phyloP scores from a whole-genome alignment of 805 yeast genomes.

The Yamadazyma sp. region DNA sequence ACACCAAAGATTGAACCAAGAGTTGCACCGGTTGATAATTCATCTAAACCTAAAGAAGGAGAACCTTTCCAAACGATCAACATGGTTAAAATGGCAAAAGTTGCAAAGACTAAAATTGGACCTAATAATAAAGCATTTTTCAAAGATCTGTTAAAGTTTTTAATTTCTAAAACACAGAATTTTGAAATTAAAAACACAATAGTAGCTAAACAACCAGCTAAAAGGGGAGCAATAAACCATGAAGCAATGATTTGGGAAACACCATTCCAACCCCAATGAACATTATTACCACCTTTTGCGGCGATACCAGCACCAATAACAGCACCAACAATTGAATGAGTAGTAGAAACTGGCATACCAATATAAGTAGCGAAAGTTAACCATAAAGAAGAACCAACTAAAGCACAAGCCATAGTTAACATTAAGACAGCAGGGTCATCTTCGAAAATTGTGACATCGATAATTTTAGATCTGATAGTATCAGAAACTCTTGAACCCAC shows the following conservation, averaged over 20 bases:
- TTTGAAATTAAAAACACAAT: constrained; percentile 58
- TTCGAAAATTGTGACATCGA: constrained; percentile 47
- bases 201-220: constrained; percentile 64
- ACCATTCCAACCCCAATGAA: constrained; percentile 76
- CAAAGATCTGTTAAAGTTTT: constrained; percentile 38
- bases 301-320: constrained; percentile 75
- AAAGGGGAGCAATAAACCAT: constrained; percentile 74
- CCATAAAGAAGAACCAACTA: constrained; percentile 73
- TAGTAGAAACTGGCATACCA: constrained; percentile 79
- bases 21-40: constrained; percentile 51
- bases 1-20: constrained; percentile 63
- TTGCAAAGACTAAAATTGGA: constrained; percentile 58
- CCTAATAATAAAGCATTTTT: constrained; percentile 55
- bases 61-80: constrained; percentile 81
- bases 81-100: constrained; percentile 67
- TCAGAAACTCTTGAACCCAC: constrained; percentile 75
- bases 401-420: constrained; percentile 73
- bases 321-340: constrained; percentile 77
- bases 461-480: constrained; percentile 64
- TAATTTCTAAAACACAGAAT: constrained; percentile 58
- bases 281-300: constrained; percentile 57
- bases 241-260: constrained; percentile 72
- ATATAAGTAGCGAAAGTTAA: constrained; percentile 60
- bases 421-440: constrained; percentile 66
- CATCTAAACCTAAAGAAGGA: constrained; percentile 57